Evolutionary conservation across 2,329 filamentous ascomycete genomes (phyloP).

Genomic region (Trichocomaceae sp.): DNA sequence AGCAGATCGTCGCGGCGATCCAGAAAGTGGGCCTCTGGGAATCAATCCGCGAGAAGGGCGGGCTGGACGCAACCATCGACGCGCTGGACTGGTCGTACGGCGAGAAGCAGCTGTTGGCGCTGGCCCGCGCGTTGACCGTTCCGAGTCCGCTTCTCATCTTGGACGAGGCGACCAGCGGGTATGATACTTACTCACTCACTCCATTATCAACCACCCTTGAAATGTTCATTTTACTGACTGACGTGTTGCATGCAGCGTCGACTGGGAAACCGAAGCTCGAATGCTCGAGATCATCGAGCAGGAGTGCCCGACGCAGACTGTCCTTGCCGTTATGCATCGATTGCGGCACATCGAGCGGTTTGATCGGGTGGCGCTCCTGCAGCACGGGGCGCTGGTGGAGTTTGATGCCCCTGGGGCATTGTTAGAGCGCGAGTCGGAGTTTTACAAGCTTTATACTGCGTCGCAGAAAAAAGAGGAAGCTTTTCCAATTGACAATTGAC

Average conservation of each 20-base stretch:
- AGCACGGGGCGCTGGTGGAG: too few species aligned
- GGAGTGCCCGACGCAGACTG: conserved; percentile 47
- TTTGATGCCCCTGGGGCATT: too few species aligned
- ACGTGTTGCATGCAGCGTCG: conserved; percentile 43
- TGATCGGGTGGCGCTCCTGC: conserved; percentile 32
- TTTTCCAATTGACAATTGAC: too few species aligned
- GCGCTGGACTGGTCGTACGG: conserved; percentile 49
- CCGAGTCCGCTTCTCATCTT: conserved; percentile 39
- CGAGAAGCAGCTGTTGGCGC: conserved; percentile 58
- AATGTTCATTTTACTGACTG: too few species aligned
- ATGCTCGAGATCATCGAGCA: too few species aligned
- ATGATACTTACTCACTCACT: too few species aligned
- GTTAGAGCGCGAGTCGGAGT: too few species aligned
- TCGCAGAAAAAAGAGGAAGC: too few species aligned
- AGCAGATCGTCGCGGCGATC: conserved; percentile 30
- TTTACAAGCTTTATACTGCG: too few species aligned
- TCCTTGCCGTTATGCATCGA: conserved; percentile 53
- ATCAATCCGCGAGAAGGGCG: conserved; percentile 26
- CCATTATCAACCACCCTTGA: too few species aligned
- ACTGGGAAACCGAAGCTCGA: conserved; percentile 52
- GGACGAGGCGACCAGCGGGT: conserved; percentile 37
- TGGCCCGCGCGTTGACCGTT: conserved; percentile 53
- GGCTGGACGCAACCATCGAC: conserved; percentile 39
- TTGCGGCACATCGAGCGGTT: conserved; percentile 40
- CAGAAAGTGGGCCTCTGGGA: conserved; percentile 31